Percentiles rank a stretch among this genome's conserved stretches.
These are phyloP conservation scores for Verticillium tricorpus DNA, from an alignment of 2,329 filamentous ascomycete species.

Conservation along the genomic window DNA sequence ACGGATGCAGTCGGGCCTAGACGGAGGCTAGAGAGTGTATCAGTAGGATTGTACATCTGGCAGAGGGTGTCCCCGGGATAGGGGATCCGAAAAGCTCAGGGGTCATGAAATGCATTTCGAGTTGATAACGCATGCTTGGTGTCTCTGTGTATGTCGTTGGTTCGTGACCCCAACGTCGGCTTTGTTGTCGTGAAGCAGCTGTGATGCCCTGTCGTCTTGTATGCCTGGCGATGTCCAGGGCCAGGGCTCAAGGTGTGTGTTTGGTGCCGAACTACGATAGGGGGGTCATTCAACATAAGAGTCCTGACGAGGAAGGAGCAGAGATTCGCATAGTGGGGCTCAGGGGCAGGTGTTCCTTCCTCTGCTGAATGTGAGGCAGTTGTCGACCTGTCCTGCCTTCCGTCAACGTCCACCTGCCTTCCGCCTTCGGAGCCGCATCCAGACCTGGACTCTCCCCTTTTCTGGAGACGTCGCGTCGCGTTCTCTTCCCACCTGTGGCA, in stretches of 20 bases:
- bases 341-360: background rate
- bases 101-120: slow-evolving; percentile 1
- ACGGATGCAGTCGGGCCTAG: background rate
- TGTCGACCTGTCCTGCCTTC: background rate
- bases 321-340: background rate
- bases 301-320: background rate
- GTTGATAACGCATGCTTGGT: background rate
- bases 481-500: background rate
- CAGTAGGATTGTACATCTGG: background rate
- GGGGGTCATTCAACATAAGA: too few relatives aligned
- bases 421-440: background rate
- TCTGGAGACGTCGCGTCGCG: background rate
- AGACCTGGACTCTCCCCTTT: background rate
- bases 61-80: background rate
- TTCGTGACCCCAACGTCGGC: too few relatives aligned
- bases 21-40: background rate
- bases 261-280: too few relatives aligned
- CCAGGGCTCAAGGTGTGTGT: too few relatives aligned
- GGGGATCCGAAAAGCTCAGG: background rate
- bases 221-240: too few relatives aligned
- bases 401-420: background rate
- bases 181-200: too few relatives aligned
- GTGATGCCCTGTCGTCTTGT: too few relatives aligned
- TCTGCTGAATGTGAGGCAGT: background rate
- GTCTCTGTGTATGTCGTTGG: too few relatives aligned